Evolutionary conservation across 176 grass and related monocot genomes (phyloP).

Genomic region (Secale cereale): DNA sequence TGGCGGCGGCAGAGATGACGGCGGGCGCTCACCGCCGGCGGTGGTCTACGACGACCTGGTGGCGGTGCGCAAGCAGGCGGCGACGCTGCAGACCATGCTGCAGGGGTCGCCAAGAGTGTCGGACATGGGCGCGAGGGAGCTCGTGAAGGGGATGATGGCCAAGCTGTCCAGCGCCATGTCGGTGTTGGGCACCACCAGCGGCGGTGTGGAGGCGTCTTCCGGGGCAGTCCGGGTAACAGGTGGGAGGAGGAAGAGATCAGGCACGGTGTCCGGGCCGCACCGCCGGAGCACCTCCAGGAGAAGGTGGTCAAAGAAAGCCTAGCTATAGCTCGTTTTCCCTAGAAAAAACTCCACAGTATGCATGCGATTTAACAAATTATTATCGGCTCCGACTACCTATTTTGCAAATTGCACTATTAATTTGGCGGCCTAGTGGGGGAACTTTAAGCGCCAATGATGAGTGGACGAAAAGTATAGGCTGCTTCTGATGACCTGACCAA

Average conservation of each 20-base stretch:
- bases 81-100: constrained; percentile 37
- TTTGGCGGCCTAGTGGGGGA: constrained; percentile 2
- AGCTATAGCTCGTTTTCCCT: neutral
- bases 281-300: constrained; percentile 31
- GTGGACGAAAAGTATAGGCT: neutral
- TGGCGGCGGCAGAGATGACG: neutral
- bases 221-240: neutral
- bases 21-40: neutral
- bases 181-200: neutral
- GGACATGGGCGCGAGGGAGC: neutral
- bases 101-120: neutral
- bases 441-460: constrained; percentile 27
- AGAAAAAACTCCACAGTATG: neutral
- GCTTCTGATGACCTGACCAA: neutral
- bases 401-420: neutral
- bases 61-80: constrained; percentile 1
- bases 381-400: neutral
- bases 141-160: constrained; percentile 40
- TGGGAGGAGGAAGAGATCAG: neutral
- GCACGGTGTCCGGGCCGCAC: neutral
- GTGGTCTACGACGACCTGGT: constrained; percentile 20
- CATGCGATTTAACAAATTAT: neutral
- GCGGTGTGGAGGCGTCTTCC: neutral
- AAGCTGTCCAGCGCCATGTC: constrained; percentile 36
- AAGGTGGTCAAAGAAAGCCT: constrained; percentile 44